phyloP scores from a whole-genome alignment of 768 basidiomycete species.

The Coprinopsis strossmayeri region DNA sequence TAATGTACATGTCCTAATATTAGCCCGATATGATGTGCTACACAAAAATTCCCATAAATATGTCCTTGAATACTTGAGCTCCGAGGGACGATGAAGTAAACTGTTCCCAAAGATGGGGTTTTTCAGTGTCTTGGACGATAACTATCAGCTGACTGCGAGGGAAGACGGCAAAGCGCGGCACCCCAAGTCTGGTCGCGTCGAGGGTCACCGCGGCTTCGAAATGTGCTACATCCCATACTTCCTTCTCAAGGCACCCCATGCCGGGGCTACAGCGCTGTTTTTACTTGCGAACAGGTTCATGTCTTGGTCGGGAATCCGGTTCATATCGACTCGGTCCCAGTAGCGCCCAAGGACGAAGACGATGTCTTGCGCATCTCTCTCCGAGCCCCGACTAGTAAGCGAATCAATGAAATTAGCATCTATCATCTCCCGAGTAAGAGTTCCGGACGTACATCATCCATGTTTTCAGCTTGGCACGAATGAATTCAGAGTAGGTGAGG shows the following conservation, averaged over 20 bases:
- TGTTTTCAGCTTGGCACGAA: slow-evolving; percentile 76
- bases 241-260: slow-evolving; percentile 69
- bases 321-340: slow-evolving; percentile 81
- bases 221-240: slow-evolving; percentile 58
- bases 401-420: slow-evolving; percentile 13
- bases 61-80: slow-evolving; percentile 1
- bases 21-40: background rate
- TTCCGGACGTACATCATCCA: slow-evolving; percentile 65
- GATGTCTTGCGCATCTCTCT: slow-evolving; percentile 76
- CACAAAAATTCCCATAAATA: slow-evolving; percentile 1
- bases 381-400: slow-evolving; percentile 51
- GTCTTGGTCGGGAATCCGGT: slow-evolving; percentile 80
- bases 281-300: slow-evolving; percentile 70
- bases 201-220: background rate
- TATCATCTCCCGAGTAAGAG: slow-evolving; percentile 12
- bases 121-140: background rate
- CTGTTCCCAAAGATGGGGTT: background rate
- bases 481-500: slow-evolving; percentile 78
- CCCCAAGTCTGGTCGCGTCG: background rate
- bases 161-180: background rate
- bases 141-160: background rate
- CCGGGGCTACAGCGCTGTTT: slow-evolving; percentile 54
- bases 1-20: background rate
- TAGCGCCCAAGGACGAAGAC: slow-evolving; percentile 61
- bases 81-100: background rate